These are phyloP conservation scores for Dactylella cylindrospora DNA, from an alignment of 2,329 filamentous ascomycete species.

Conservation along the genomic window DNA sequence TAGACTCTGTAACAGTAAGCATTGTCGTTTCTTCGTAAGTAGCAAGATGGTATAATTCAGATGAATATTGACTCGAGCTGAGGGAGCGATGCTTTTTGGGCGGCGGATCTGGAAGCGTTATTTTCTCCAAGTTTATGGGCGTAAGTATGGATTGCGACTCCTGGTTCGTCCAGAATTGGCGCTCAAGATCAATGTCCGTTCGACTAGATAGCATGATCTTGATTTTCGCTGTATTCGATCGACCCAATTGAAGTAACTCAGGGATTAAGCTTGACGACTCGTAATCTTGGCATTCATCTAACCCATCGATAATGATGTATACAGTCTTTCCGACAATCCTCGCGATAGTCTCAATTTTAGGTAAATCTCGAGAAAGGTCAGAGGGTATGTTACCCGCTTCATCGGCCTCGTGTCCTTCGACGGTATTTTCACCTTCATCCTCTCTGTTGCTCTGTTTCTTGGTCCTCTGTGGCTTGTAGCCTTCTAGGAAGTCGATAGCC, in stretches of 20 bases:
- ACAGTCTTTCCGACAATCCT: constrained; percentile 15
- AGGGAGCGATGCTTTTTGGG: too few species aligned
- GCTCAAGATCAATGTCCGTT: neutral
- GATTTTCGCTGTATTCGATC: too few species aligned
- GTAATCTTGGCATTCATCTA: constrained; percentile 35
- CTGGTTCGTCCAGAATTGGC: constrained; percentile 1
- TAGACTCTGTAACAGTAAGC: too few species aligned
- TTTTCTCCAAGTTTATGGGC: neutral
- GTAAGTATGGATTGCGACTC: constrained; percentile 4
- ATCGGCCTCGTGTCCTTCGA: neutral
- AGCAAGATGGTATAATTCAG: too few species aligned
- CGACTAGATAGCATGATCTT: constrained; percentile 24
- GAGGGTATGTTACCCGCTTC: too few species aligned
- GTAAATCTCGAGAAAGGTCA: too few species aligned
- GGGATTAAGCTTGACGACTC: constrained; percentile 12
- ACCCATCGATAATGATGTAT: constrained; percentile 26
- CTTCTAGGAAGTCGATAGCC: too few species aligned
- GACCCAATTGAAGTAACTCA: too few species aligned
- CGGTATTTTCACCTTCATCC: neutral
- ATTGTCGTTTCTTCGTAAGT: too few species aligned
- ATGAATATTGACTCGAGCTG: too few species aligned
- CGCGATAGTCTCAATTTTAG: too few species aligned
- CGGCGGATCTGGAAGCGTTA: neutral
- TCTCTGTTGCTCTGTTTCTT: neutral
- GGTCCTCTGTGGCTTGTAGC: constrained; percentile 3